Base-by-base conservation (phyloP, 352 stramenopile species). In the Blastocystis sp. region DNA sequence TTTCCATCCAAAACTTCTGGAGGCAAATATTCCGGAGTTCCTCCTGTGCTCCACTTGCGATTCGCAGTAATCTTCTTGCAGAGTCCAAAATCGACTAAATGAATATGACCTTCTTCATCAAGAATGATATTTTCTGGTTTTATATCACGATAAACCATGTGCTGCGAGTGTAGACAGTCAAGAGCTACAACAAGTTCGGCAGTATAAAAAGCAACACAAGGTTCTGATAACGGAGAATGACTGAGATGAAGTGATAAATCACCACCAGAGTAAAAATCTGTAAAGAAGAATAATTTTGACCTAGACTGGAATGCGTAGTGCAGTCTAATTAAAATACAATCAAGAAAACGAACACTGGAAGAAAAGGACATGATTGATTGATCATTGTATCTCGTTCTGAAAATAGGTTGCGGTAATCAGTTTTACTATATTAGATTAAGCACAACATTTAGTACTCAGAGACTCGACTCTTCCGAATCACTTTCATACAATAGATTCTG, bases 231-330 rank as follows among this genome's bases (percentile, higher is more conserved):
- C 65, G 96, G 94, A 91, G 96, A 93, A 92, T 98, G 96, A 95
- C 93, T 55, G 94, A 98, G 9, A 98, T 91, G 92, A 98, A 96
- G 92, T 98, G 98, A 90, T 47, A 99, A 93, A 91, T 98, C 96
- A 54, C 97, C 97, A 13, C 97, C 97, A 4, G 95, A 93, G 91
- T 96, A 98, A 82, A 98, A 99, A 92, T 99, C 97, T 16, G 98
- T 92, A 43, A 98, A 96, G 47, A 99, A 94, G 91, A 98, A 99
- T 37, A 99, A 93, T 91, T 98, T 98, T 81, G 95, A 94, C 43
- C 94, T 76, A 18, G 95, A 97, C 93, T 98, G 96, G 91, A 98
- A 98, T 41, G 96, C 95, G 92, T 96, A 98, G 91, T 98, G 94
- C 47, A 98, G 92, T 62, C 96, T 96, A 87, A 96, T 79, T 98